phyloP scores from a whole-genome alignment of 768 basidiomycete genomes.

The Boletus rex-veris region DNA sequence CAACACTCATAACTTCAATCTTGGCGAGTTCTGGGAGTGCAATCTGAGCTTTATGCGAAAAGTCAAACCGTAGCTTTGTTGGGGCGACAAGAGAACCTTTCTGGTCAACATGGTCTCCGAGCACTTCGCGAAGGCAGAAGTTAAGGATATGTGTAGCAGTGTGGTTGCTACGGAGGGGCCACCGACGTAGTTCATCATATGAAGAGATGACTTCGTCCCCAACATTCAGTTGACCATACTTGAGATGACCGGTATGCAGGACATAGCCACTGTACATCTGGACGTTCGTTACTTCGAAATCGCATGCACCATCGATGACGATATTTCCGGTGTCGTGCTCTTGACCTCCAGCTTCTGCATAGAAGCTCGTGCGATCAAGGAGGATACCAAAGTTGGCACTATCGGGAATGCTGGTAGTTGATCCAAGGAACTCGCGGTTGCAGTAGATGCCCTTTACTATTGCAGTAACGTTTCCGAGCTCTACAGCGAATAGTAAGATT shows the following conservation, averaged over 20 bases:
- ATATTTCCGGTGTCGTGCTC: conserved; percentile 96
- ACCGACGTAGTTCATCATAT: conserved; percentile 94
- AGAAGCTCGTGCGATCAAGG: conserved; percentile 92
- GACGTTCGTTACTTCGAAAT: conserved; percentile 92
- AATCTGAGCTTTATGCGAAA: conserved; percentile 92
- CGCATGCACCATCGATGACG: conserved; percentile 84
- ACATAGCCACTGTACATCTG: conserved; percentile 96
- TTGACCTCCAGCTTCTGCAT: conserved; percentile 96
- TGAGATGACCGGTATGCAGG: conserved; percentile 84
- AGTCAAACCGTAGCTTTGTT: conserved; percentile 95
- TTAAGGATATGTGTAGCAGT: conserved; percentile 99
- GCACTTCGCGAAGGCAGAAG: conserved; percentile 84
- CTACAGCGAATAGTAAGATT: conserved; percentile 38
- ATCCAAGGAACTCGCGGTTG: conserved; percentile 66
- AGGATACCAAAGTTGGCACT: conserved; percentile 76
- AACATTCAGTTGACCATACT: conserved; percentile 79
- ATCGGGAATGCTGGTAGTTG: conserved; percentile 65
- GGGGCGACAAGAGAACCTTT: conserved; percentile 97
- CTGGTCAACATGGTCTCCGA: conserved; percentile 98
- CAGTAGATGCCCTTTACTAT: conserved; percentile 82
- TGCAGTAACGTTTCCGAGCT: conserved; percentile 71
- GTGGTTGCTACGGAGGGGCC: conserved; percentile 97
- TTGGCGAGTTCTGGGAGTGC: conserved; percentile 68
- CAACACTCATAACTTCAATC: conserved; percentile 80
- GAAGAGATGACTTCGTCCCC: conserved; percentile 83